A percentile compares a stretch with the other conserved stretches of the same genome.
phyloP scores from a whole-genome alignment of 306 rosid genomes.

The Ormosia semicastrata region DNA sequence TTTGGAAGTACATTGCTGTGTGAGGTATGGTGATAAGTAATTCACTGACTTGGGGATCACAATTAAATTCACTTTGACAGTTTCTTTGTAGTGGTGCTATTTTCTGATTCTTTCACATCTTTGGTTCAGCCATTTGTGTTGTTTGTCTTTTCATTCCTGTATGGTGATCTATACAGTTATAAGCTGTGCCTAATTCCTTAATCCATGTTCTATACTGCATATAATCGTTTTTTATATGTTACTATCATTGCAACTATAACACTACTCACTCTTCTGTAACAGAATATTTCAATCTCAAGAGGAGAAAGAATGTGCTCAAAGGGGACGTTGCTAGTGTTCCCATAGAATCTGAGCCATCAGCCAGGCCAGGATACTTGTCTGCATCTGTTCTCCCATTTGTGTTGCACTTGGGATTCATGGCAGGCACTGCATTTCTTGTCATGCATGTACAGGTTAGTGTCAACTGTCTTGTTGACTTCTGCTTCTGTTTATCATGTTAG shows the following conservation, averaged over 20 bases:
- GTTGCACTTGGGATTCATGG: conserved; percentile 81
- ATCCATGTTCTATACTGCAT: neutral
- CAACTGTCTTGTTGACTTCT: conserved; percentile 14
- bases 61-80: neutral
- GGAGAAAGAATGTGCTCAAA: conserved; percentile 44
- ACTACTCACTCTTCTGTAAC: conserved; percentile 22
- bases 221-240: neutral
- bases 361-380: conserved; percentile 54
- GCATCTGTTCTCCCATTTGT: conserved; percentile 76
- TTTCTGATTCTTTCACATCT: neutral
- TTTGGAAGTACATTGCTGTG: conserved; percentile 7
- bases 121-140: neutral
- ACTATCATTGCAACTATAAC: neutral
- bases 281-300: conserved; percentile 53
- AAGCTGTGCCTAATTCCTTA: neutral
- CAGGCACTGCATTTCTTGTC: conserved; percentile 73
- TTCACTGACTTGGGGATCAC: conserved; percentile 4
- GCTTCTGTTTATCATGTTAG: conserved; percentile 16
- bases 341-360: conserved; percentile 36
- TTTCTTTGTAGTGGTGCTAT: neutral
- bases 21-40: neutral
- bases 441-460: conserved; percentile 91
- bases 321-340: conserved; percentile 22
- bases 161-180: conserved; percentile 7
- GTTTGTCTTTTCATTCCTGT: neutral